Base-by-base conservation (phyloP, 495 filamentous ascomycete genomes). In the Podospora pseudoanserina region DNA sequence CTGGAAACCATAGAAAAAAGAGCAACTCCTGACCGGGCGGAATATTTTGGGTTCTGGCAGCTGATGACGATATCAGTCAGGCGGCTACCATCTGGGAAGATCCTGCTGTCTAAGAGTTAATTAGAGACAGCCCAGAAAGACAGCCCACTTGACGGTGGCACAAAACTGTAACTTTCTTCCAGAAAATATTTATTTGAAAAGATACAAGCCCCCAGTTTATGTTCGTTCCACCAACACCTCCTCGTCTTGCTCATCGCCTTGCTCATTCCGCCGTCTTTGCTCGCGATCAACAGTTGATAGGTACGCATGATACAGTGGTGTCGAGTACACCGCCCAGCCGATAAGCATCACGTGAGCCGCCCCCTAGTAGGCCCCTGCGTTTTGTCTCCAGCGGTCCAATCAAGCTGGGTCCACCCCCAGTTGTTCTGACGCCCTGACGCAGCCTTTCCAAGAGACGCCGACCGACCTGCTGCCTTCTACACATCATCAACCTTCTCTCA, bases 351-450 rank as follows among this genome's bases (percentile, higher is more conserved):
- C 69, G 66, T 71, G 69, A 68, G 18, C 0, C 32, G 7, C 57
- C 65, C 69, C 69, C 59, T 63, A 39, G 5, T n/a, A 53, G 49
- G 30, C 58, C 66, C 63, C 59, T 59, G 63, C 68, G 65, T 67
- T 69, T 63, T 63, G 61, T 63, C 61, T 27, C 32, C 61, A 60
- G 64, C 60, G 58, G 64, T 61, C 67, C 65, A 69, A 68, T 71
- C 67, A 69, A 15, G 63, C 62, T 49, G 66, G 63, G 62, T 60
- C 73, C 68, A 68, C 67, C 64, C 64, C 64, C 64, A 71, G 66
- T 63, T 32, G 68, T 68, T 72, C 71, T 72, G 73, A 71, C 73
- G 68, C 71, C 75, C 70, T 77, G 74, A 77, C 74, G 74, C 75
- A 76, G 75, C 68, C 72, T 67, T 71, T 70, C 70, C 73, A 69